Percentiles rank a stretch among this genome's conserved stretches.
Conservation (phyloP, 306 rosid species). For the Vigna reflexopilosa region DNA sequence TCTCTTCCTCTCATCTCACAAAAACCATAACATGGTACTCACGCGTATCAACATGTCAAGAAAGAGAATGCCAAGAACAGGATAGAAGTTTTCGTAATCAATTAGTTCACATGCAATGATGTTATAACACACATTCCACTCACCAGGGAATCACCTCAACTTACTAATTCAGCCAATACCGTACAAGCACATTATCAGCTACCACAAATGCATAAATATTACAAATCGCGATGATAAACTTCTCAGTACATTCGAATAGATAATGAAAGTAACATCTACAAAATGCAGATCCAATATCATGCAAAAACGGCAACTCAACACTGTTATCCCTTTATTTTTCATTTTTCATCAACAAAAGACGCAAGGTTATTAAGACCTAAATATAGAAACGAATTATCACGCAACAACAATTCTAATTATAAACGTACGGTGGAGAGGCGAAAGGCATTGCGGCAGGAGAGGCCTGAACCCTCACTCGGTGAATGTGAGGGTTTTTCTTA, state of each 20-base stretch:
- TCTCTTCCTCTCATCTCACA: constrained; percentile 10
- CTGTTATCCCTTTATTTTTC: neutral
- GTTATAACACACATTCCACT: neutral
- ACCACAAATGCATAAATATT: constrained; percentile 18
- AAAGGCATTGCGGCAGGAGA: constrained; percentile 82
- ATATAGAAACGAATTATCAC: neutral
- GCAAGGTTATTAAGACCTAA: constrained; percentile 16
- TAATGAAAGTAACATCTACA: neutral
- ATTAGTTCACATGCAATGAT: neutral
- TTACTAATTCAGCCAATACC: neutral
- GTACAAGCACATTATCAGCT: constrained; percentile 3
- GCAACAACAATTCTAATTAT: neutral
- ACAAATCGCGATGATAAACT: neutral
- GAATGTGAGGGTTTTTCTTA: constrained; percentile 55
- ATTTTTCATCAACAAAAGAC: constrained; percentile 5
- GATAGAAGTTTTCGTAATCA: neutral
- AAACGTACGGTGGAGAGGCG: constrained; percentile 73
- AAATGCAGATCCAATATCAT: constrained; percentile 28
- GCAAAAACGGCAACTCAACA: neutral
- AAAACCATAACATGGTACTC: constrained; percentile 15
- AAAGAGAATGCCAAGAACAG: neutral
- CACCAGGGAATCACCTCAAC: constrained; percentile 14
- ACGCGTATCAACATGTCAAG: constrained; percentile 17
- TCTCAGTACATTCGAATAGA: neutral
- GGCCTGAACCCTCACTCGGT: constrained; percentile 67